Percentiles rank a stretch among this genome's conserved stretches.
Conservation (phyloP, 768 basidiomycete species). For the Trametes coccinea region DNA sequence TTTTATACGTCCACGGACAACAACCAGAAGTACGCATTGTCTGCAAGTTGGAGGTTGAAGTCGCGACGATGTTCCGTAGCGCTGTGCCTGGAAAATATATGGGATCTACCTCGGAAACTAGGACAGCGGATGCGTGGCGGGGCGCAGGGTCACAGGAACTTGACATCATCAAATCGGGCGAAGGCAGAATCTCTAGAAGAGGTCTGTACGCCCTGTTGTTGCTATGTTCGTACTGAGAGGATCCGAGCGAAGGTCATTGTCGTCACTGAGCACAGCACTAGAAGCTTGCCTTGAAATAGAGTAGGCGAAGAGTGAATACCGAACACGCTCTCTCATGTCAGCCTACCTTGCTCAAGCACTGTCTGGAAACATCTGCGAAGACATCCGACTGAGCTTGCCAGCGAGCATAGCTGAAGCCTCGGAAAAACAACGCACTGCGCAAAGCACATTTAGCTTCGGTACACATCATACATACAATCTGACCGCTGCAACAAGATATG, state of each 20-base stretch:
- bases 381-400: not conserved
- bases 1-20: conserved; percentile 1
- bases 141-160: conserved; percentile 4
- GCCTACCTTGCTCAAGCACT: not conserved
- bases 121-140: not conserved
- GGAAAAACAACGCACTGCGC: conserved; percentile 6
- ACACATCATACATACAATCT: conserved; percentile 12
- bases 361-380: not conserved
- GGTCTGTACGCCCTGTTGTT: not conserved
- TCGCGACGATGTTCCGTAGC: conserved; percentile 14
- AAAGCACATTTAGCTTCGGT: conserved; percentile 9
- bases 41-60: not conserved
- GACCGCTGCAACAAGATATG: not conserved
- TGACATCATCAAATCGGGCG: not conserved
- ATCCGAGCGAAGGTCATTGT: not conserved
- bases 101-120: conserved; percentile 12
- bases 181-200: not conserved
- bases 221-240: not conserved
- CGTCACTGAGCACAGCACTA: not conserved
- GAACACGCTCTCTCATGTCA: not conserved
- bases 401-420: not conserved
- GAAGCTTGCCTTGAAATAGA: not conserved
- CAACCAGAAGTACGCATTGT: not conserved
- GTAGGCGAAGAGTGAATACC: not conserved
- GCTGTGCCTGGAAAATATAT: conserved; percentile 9